Base-by-base conservation (phyloP, 106 monocot species). In the Phalaenopsis equestris region DNA sequence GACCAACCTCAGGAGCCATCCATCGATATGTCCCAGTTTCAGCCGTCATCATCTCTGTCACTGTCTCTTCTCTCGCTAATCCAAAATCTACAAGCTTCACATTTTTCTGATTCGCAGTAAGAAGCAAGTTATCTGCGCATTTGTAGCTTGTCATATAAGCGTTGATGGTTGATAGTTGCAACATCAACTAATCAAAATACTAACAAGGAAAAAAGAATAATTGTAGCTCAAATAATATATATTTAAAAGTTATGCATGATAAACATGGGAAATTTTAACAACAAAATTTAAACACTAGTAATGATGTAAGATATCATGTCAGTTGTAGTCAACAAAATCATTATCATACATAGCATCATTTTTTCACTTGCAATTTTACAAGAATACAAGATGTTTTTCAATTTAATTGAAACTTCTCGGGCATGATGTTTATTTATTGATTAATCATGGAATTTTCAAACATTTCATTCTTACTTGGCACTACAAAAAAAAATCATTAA, bases 41-140 rank as follows among this genome's bases (percentile, higher is more conserved):
- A 79, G 97, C 97, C 16, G 97, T 98, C 97, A 98, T 98, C 97
- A 98, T 98, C 81, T 98, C 97, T 55, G 94, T 98, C 38, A 98
- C 87, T 61, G 97, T 88, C 86, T 98, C 97, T 88, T 98, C 97
- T 87, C 97, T 90, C 68, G 97, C 97, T 72, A 98, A 88, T 67
- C 97, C 97, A 81, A 98, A 98, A 84, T 98, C 97, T 81, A 89
- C 81, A 85, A 98, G 94, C 80, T 98, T 98, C 56, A 98, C 86
- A 68, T 85, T 90, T 82, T 87, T 94, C 19, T 91, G 87, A 85
- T 98, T 89, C 80, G 89, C 94, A 3, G 97, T 98, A 68, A 98
- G 92, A 56, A 93, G 82, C 72, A 92, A 88, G 85, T 98, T 98
- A 67, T 98, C 94, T 94, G 92, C 84, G 89, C 48, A 82, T 76